Conservation (phyloP, 805 yeast species). For the Candida namnaoensis region DNA sequence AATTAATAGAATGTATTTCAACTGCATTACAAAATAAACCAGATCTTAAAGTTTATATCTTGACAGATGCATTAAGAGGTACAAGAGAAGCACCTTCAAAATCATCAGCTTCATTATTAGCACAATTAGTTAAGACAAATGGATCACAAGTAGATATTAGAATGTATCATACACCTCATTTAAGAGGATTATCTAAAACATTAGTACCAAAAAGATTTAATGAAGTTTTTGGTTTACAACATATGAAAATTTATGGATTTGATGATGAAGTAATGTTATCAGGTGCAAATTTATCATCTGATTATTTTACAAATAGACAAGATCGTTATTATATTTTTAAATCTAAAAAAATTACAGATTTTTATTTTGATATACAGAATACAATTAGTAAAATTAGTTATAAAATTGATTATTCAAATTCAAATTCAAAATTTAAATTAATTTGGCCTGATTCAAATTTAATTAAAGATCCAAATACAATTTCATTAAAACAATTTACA, state of each 20-base stretch:
- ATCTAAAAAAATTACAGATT: constrained; percentile 50
- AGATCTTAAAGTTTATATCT: constrained; percentile 56
- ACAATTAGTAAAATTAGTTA: constrained; percentile 68
- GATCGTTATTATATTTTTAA: constrained; percentile 81
- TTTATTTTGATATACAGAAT: constrained; percentile 63
- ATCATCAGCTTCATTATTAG: constrained; percentile 70
- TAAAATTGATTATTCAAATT: constrained; percentile 39
- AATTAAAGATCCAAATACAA: constrained; percentile 30
- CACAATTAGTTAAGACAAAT: constrained; percentile 53
- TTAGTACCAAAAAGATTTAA: constrained; percentile 77
- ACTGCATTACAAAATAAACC: constrained; percentile 52
- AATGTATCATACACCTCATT: constrained; percentile 85
- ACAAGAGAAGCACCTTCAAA: constrained; percentile 83
- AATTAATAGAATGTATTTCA: constrained; percentile 55
- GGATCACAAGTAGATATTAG: constrained; percentile 70
- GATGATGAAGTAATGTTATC: constrained; percentile 82
- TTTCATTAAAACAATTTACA: constrained; percentile 31
- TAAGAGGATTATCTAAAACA: constrained; percentile 54
- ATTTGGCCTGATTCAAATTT: constrained; percentile 79
- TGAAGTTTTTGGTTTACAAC: constrained; percentile 90
- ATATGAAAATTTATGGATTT: constrained; percentile 94
- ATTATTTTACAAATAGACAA: constrained; percentile 91
- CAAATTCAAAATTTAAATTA: constrained; percentile 42
- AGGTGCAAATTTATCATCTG: constrained; percentile 88
- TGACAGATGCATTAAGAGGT: constrained; percentile 85